These are phyloP conservation scores for Trichoderma gamsii DNA, from an alignment of 495 filamentous ascomycete genomes.

Conservation along the genomic window DNA sequence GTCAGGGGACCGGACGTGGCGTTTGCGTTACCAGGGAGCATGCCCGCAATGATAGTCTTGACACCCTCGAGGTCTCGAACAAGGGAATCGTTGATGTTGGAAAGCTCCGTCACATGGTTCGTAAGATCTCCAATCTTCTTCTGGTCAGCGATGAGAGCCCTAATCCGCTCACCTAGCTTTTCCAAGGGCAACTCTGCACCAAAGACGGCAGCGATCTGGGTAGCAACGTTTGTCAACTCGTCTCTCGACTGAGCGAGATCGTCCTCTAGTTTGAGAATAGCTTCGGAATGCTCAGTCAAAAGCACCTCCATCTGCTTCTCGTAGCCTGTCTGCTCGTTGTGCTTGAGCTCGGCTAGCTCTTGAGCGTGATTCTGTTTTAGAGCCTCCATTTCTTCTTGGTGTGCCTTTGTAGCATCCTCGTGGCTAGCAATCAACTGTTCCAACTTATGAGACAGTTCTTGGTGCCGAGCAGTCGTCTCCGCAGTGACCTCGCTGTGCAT, in stretches of 20 bases:
- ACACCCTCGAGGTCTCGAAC: constrained; percentile 50
- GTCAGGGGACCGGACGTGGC: constrained; percentile 45
- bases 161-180: constrained; percentile 49
- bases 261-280: constrained; percentile 54
- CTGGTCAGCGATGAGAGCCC: constrained; percentile 43
- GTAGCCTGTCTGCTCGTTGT: constrained; percentile 34
- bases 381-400: constrained; percentile 41
- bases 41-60: constrained; percentile 37
- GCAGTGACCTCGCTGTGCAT: constrained; percentile 19
- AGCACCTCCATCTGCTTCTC: constrained; percentile 40
- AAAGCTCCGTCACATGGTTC: constrained; percentile 41
- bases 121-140: constrained; percentile 49
- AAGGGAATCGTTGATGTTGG: constrained; percentile 48
- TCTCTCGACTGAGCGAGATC: constrained; percentile 66
- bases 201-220: constrained; percentile 47
- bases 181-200: constrained; percentile 50
- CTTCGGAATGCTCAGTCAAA: constrained; percentile 51
- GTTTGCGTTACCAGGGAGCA: constrained; percentile 27
- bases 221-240: constrained; percentile 58
- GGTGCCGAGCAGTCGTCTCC: constrained; percentile 48
- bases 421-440: constrained; percentile 52
- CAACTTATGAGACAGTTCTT: constrained; percentile 49
- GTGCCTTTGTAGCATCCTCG: constrained; percentile 42
- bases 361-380: constrained; percentile 40
- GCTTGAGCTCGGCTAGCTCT: constrained; percentile 44